A percentile compares a stretch with the other conserved stretches of the same genome.
Evolutionary conservation across 148 eudicot genomes (phyloP).

Genomic region (Euryodendron excelsum): DNA sequence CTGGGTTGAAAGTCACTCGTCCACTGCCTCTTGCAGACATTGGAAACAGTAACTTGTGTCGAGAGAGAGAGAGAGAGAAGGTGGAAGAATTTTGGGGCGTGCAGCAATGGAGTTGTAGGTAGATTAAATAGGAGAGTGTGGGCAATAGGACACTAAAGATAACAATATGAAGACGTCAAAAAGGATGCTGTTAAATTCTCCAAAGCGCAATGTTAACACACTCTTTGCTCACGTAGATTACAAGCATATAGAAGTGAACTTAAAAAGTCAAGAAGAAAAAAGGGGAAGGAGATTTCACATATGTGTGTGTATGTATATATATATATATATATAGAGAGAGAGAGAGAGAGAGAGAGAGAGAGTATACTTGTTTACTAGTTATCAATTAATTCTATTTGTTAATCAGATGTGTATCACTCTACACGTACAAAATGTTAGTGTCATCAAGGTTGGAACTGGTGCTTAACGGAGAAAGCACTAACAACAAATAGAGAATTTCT

Average conservation of each 20-base stretch:
- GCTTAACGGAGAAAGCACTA: background rate
- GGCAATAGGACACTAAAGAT: background rate
- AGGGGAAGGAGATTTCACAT: too few species aligned
- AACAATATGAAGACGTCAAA: too few species aligned
- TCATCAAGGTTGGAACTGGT: background rate
- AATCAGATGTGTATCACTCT: background rate
- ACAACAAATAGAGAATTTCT: background rate
- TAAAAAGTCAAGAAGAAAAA: background rate
- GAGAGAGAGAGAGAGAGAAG: background rate
- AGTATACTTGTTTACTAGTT: too few species aligned
- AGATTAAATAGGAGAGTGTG: background rate
- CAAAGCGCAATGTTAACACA: background rate
- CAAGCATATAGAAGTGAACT: background rate
- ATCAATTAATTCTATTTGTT: background rate
- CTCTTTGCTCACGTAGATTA: background rate
- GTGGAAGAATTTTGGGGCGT: background rate
- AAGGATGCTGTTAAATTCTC: background rate
- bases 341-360: too few species aligned
- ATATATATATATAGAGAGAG: too few species aligned
- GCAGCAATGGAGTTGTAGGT: background rate
- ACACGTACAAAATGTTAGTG: background rate
- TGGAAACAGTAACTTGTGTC: too few species aligned
- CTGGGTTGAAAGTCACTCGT: background rate
- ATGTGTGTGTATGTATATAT: too few species aligned
- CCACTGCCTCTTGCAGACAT: constrained; percentile 10